Evolutionary conservation across 345 rosid genomes (phyloP).

Genomic region (Microthlaspi erraticum): DNA sequence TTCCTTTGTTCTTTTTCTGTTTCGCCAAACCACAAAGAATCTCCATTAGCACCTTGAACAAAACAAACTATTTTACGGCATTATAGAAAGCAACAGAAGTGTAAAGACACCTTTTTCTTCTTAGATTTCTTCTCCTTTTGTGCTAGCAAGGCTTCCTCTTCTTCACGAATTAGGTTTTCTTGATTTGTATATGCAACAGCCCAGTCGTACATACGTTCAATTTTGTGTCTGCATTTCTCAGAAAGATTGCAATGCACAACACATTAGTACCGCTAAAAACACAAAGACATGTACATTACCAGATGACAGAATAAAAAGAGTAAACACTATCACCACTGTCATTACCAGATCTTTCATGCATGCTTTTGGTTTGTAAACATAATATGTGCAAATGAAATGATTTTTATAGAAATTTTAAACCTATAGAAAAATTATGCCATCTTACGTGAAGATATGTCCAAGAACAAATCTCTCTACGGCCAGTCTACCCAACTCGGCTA

Average conservation of each 20-base stretch:
- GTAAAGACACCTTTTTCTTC: constrained; percentile 73
- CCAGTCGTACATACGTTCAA: too few relatives aligned
- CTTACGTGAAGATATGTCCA: constrained; percentile 84
- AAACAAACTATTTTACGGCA: background rate
- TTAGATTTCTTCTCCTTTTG: constrained; percentile 82
- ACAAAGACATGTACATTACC: constrained; percentile 27
- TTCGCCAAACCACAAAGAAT: constrained; percentile 46
- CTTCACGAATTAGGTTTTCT: constrained; percentile 96
- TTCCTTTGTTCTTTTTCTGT: constrained; percentile 81
- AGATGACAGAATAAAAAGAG: constrained; percentile 26
- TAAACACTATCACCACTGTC: constrained; percentile 23
- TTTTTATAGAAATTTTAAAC: constrained; percentile 12
- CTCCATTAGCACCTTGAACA: constrained; percentile 20
- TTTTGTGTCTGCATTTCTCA: constrained; percentile 75
- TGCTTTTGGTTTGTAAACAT: constrained; percentile 14
- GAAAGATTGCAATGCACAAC: constrained; percentile 32
- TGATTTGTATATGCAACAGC: too few relatives aligned
- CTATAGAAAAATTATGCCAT: constrained; percentile 1
- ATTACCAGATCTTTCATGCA: constrained; percentile 21
- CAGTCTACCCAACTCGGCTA: constrained; percentile 91
- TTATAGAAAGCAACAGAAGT: constrained; percentile 14
- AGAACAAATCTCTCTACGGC: constrained; percentile 91
- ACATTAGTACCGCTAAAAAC: constrained; percentile 34
- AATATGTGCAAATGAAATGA: constrained; percentile 3
- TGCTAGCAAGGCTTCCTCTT: constrained; percentile 84